Conservation (phyloP, 2,329 filamentous ascomycete genomes). For the Zasmidium angulare region DNA sequence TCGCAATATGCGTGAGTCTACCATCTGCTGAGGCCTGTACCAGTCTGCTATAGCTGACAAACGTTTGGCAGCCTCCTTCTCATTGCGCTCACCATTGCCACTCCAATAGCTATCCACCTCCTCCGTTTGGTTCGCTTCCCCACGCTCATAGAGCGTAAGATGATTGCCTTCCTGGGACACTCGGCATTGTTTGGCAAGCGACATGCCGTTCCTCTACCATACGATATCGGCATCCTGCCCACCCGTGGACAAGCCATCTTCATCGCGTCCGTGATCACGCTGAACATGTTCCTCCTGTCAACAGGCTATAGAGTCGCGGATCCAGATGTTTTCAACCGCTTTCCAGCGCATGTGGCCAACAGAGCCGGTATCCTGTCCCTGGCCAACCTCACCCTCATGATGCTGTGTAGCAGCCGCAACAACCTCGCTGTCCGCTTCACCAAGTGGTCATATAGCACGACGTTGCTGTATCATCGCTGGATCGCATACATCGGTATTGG, state of each 20-base stretch:
- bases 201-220: conserved; percentile 9
- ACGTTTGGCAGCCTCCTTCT: neutral
- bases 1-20: neutral
- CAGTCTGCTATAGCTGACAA: neutral
- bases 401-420: conserved; percentile 50
- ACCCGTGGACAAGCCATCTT: conserved; percentile 30
- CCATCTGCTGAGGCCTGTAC: too few relatives aligned
- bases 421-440: conserved; percentile 51
- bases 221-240: conserved; percentile 22
- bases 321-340: neutral
- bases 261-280: conserved; percentile 19
- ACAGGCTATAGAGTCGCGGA: neutral
- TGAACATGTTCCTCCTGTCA: neutral
- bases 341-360: conserved; percentile 33
- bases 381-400: conserved; percentile 42
- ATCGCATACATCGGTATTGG: conserved; percentile 47
- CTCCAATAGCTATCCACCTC: neutral
- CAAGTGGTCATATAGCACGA: conserved; percentile 52
- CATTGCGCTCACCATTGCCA: neutral
- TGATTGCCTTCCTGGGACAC: conserved; percentile 14
- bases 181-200: conserved; percentile 4
- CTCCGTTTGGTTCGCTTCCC: neutral
- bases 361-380: conserved; percentile 45
- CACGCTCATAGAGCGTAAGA: neutral
- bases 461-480: conserved; percentile 52